Evolutionary conservation across 208 protist genomes (phyloP), one percentile per base, ranked within the genome.

Genomic region (Trypanosoma brucei): DNA sequence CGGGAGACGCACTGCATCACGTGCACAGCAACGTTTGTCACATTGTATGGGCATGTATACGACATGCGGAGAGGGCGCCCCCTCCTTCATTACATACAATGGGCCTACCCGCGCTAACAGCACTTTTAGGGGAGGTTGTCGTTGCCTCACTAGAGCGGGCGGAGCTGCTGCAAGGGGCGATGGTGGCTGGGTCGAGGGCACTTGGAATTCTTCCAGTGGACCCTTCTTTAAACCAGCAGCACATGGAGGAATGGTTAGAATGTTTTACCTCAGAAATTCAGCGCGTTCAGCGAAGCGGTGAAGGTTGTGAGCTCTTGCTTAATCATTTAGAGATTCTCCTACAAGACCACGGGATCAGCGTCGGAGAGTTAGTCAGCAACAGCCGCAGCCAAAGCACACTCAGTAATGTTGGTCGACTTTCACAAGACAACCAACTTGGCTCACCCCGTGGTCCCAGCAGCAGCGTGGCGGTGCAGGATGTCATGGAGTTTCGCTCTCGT

Each of bases 321-420:
- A 76, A 86, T 62, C 60, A 76, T 1, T 44, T 90, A 7, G 73
- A 68, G 37, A 55, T 60, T 13, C 7, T 79, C 6, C 42, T 46
- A 46, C 6, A 6, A 0, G 11, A 46, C 11, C 42, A 46, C 42
- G 42, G 42, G 11, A 46, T 46, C 11, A 46, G 11, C 42, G 11
- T 46, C 22, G 22, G 22, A 22, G 22, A 22, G 22, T 22, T 22
- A 22, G 22, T 22, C 22, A 22, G 22, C 22, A 22, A 22, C 22
- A 22, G 22, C 22, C 22, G 22, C 22, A 22, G 22, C 22, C 42
- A 46, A 46, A 46, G 11, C 11, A 46, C 11, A 46, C 42, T 46
- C 8, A 11, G 42, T 11, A 11, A 46, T 11, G 42, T 11, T 46
- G 42, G 6, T 6, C 11, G 42, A 14, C 42, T 14, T 11, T 46